Conservation (phyloP, 2,329 filamentous ascomycete species). For the Ceratocystis smalleyi region DNA sequence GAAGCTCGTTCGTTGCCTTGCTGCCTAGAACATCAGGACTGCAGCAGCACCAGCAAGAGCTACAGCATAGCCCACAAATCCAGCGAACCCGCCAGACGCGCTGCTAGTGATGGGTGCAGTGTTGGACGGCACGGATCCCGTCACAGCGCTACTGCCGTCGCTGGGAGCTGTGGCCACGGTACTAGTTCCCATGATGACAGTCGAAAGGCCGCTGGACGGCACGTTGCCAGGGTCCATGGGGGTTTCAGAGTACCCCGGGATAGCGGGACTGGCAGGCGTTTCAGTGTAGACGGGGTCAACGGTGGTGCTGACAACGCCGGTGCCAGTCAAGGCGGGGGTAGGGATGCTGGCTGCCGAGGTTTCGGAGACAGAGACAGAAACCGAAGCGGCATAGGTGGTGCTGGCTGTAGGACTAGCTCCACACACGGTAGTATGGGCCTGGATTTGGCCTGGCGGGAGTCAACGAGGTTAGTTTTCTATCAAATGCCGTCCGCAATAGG, state of each 20-base stretch:
- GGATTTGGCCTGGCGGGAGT: slow-evolving; percentile 30
- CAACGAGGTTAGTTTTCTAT: slow-evolving; percentile 8
- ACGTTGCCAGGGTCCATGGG: background rate
- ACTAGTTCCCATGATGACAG: background rate
- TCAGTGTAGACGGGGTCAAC: background rate
- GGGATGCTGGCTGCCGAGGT: slow-evolving; percentile 3
- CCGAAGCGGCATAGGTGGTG: slow-evolving; percentile 11
- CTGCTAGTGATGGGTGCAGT: background rate
- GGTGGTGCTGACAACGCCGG: slow-evolving; percentile 6
- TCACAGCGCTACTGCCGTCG: background rate
- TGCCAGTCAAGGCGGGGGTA: slow-evolving; percentile 20
- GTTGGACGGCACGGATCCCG: background rate
- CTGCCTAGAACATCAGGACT: slow-evolving; percentile 3
- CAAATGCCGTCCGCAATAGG: background rate
- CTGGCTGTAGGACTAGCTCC: slow-evolving; percentile 24
- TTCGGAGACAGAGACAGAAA: slow-evolving; percentile 17
- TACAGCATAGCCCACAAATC: background rate
- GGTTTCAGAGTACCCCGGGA: background rate
- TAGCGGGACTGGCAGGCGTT: background rate
- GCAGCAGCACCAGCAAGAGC: background rate
- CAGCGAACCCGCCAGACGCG: background rate
- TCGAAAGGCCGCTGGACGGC: background rate
- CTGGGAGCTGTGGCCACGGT: background rate
- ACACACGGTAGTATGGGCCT: slow-evolving; percentile 34
- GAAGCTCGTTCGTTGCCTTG: background rate